A percentile compares a stretch with the other conserved stretches of the same genome.
Evolutionary conservation across 148 eudicot genomes (phyloP).

Genomic region (Nyssa sinensis): DNA sequence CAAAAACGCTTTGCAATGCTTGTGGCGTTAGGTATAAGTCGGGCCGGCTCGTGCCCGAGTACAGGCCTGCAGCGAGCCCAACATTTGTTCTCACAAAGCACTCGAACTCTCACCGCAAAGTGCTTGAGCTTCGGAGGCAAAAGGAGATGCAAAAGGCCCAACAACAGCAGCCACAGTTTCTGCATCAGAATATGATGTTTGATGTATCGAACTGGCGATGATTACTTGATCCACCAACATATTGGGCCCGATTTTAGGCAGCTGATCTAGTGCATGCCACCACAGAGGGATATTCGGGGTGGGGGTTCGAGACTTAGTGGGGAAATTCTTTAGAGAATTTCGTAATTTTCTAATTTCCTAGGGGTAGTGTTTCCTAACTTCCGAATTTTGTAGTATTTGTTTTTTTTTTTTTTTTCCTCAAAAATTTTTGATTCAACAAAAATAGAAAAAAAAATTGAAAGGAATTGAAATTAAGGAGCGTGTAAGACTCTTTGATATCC

Average conservation of each 20-base stretch:
- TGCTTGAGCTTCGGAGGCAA: slow-evolving; percentile 82
- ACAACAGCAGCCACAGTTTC: slow-evolving; percentile 47
- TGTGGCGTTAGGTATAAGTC: slow-evolving; percentile 88
- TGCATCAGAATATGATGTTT: slow-evolving; percentile 45
- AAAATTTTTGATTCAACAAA: not conserved
- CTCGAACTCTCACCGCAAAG: slow-evolving; percentile 86
- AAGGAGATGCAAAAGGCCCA: slow-evolving; percentile 55
- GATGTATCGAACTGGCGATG: slow-evolving; percentile 53
- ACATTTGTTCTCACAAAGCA: slow-evolving; percentile 69
- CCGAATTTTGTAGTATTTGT: slow-evolving; percentile 32
- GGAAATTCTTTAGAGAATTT: not conserved
- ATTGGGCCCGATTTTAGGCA: slow-evolving; percentile 67
- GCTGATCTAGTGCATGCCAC: slow-evolving; percentile 36
- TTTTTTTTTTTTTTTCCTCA: not conserved
- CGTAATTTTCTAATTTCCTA: slow-evolving; percentile 11
- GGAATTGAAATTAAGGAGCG: not conserved
- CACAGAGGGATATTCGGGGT: not conserved
- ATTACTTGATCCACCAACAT: slow-evolving; percentile 86
- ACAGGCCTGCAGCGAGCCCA: slow-evolving; percentile 91
- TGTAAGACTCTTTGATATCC: slow-evolving; percentile 23
- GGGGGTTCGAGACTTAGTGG: not conserved
- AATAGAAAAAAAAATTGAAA: not conserved
- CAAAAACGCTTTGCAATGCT: slow-evolving; percentile 87
- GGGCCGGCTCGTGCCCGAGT: slow-evolving; percentile 88
- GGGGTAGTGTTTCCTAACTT: slow-evolving; percentile 15